Percentiles rank a stretch among this genome's conserved stretches.
Evolutionary conservation across 2,329 filamentous ascomycete species (phyloP).

Genomic region (Fusarium sp.): DNA sequence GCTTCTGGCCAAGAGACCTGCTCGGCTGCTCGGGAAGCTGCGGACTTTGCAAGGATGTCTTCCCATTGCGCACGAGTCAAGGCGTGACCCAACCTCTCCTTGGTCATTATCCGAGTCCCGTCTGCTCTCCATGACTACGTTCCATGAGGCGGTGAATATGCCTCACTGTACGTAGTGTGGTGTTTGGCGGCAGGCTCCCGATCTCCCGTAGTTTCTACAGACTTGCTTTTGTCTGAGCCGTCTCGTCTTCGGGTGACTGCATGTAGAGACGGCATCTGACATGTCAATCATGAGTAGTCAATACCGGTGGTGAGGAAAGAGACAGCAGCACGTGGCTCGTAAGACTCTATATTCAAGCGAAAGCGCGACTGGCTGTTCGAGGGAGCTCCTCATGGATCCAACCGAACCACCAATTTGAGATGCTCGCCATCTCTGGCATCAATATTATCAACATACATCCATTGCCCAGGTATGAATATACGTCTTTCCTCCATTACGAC

Average conservation of each 20-base stretch:
- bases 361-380: constrained; percentile 18
- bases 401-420: not conserved
- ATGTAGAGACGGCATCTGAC: constrained; percentile 34
- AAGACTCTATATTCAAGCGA: constrained; percentile 17
- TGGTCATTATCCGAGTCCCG: constrained; percentile 19
- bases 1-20: not conserved
- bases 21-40: constrained; percentile 18
- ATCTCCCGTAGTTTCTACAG: not conserved
- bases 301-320: constrained; percentile 33
- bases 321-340: constrained; percentile 28
- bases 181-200: not conserved
- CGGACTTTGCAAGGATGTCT: constrained; percentile 26
- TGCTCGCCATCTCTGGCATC: not conserved
- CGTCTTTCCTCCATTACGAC: not conserved
- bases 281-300: constrained; percentile 37
- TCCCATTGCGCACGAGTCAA: constrained; percentile 28
- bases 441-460: constrained; percentile 11
- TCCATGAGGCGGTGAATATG: constrained; percentile 12
- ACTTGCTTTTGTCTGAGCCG: constrained; percentile 20
- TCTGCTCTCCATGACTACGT: not conserved
- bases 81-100: constrained; percentile 28
- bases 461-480: constrained; percentile 19
- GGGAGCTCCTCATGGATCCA: not conserved
- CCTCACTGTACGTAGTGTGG: not conserved
- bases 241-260: constrained; percentile 29